Evolutionary conservation across 495 filamentous ascomycete genomes (phyloP), one percentile per base, ranked within the genome.

Genomic region (Hypoxylon rickii): DNA sequence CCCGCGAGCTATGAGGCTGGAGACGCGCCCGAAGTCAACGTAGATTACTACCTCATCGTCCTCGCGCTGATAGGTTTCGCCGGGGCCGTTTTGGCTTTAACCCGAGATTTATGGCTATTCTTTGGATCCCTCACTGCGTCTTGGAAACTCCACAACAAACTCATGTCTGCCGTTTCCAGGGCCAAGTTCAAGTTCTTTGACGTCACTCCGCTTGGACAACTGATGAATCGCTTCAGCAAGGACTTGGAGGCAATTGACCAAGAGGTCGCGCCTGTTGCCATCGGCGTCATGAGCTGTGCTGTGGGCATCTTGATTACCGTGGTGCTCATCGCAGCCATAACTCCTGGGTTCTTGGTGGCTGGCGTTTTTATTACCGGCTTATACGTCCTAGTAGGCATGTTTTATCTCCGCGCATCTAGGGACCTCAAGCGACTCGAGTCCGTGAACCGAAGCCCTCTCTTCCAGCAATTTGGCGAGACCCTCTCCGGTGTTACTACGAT

Each of bases 191-290:
- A 89, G 58, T 99, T 99, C 77, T 99, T 99, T 67, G 95, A 99
- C 69, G 90, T 90, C 1, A 99, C 95, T 1, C 95, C 95, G 4
- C 82, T 97, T 0, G 95, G 95, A 10, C 94, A 97, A 70, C 80
- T 99, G 58, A 97, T 97, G 89, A 99, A 99, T 70, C 81, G 95
- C 31, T 99, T 99, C 72, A 97, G 93, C 56, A 97, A 97, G 70
- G 95, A 97, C 70, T 79, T 97, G 19, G 94, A 99, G 68, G 85
- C 91, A 3, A 78, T 99, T 52, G 95, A 99, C 57, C 95, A 99
- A 70, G 94, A 97, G 68, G 88, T 97, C 49, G 92, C 94, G 1
- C 89, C 92, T 15, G 84, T 96, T 47, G 92, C 95, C 16, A 89
- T 83, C 42, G 78, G 80, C 20, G 77, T 83, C 24, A 80, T 83